A percentile compares a stretch with the other conserved stretches of the same genome.
These are phyloP conservation scores for Claviceps pazoutovae DNA, from an alignment of 2,329 filamentous ascomycete species.

Conservation along the genomic window DNA sequence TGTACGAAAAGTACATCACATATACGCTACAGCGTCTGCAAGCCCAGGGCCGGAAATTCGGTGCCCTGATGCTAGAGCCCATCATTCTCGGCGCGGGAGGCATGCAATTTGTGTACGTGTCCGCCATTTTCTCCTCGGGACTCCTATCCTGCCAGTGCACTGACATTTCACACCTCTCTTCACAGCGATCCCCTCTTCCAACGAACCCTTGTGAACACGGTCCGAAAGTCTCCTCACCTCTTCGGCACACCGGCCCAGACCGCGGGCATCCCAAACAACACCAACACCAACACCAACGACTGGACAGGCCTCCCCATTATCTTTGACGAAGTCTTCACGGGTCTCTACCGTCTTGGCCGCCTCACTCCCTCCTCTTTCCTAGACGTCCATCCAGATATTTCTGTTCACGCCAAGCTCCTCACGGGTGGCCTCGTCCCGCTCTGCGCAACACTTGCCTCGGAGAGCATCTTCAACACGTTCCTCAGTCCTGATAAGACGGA, in stretches of 20 bases:
- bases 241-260: slow-evolving; percentile 25
- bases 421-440: slow-evolving; percentile 70
- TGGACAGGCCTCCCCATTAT: slow-evolving; percentile 69
- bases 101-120: slow-evolving; percentile 61
- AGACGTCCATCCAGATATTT: slow-evolving; percentile 54
- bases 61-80: slow-evolving; percentile 68
- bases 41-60: slow-evolving; percentile 50
- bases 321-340: slow-evolving; percentile 81
- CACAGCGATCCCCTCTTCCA: slow-evolving; percentile 72
- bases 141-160: neutral
- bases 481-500: slow-evolving; percentile 60
- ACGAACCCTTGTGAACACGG: slow-evolving; percentile 50
- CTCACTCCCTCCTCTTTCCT: slow-evolving; percentile 60
- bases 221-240: slow-evolving; percentile 44
- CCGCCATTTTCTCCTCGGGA: neutral
- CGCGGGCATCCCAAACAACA: slow-evolving; percentile 22
- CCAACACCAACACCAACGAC: slow-evolving; percentile 9
- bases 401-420: slow-evolving; percentile 70
- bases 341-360: slow-evolving; percentile 66
- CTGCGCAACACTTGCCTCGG: slow-evolving; percentile 60
- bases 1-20: slow-evolving; percentile 48
- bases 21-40: slow-evolving; percentile 36
- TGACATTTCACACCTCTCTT: neutral
- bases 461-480: slow-evolving; percentile 61
- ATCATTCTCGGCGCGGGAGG: slow-evolving; percentile 70